Evolutionary conservation across 129 eudicot genomes (phyloP), one percentile per base, ranked within the genome.

Genomic region (Sambucus nigra): DNA sequence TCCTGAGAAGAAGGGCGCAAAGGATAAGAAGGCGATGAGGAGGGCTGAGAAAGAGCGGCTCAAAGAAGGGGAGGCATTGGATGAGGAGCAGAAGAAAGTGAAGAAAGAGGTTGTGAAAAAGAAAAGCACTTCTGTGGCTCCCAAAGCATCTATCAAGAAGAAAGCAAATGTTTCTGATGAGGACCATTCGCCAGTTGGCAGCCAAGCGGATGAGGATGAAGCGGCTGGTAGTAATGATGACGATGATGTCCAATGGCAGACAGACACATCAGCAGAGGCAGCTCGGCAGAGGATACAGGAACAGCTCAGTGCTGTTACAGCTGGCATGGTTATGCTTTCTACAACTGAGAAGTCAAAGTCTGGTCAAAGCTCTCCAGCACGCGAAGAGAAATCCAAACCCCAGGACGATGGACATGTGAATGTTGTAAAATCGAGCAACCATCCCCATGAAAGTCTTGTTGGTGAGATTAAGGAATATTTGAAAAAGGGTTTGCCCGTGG

Each of bases 41-140:
- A 79, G 79, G 63, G 87, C 87, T 42, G 87, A 80, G 69, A 80
- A 75, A 59, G 87, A 80, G 57, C 56, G 87, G 12, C 47, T 80
- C 11, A 80, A 75, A 48, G 82, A 69, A 60, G 87, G 79, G 1
- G 87, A 75, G 41, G 79, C 66, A 13, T 59, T 74, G 23, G 87
- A 80, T 52, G 80, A 80, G 51, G 79, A 75, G 69, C 82, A 57
- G 35, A 80, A 75, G 78, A 80, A 71, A 71, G 54, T 74, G 47
- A 75, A 76, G n/a, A 79, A 79, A 61, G 86, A 74, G 1, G 60
- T 20, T 15, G 75, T 48, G 47, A 72, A 75, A 53, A 69, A 52
- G 66, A 78, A 77, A 70, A 61, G 64, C 3, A 15, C 42, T 4
- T 7, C 53, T 27, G 33, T 15, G 31, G 22, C 39, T 13, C 52